Percentiles rank a stretch among this genome's conserved stretches.
Conservation (phyloP, 768 basidiomycete genomes). For the Termitomyces sp. region DNA sequence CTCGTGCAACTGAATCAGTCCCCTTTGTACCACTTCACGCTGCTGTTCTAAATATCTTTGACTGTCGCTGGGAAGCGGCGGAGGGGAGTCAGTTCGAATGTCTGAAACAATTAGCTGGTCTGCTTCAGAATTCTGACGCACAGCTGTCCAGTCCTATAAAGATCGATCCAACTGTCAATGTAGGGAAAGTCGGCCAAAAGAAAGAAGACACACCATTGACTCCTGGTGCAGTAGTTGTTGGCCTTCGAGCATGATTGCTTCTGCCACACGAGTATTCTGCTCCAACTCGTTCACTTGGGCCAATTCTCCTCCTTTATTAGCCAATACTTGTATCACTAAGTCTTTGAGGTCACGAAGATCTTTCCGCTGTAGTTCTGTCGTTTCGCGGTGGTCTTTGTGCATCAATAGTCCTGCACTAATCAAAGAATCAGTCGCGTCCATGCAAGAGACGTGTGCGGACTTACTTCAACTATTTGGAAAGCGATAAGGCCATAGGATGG, state of each 20-base stretch:
- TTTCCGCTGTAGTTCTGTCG: conserved; percentile 21
- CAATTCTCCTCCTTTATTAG: conserved; percentile 29
- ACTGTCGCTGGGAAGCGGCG: conserved; percentile 20
- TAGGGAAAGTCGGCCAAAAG: background rate
- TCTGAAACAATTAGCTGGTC: conserved; percentile 5
- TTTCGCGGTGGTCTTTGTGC: conserved; percentile 26
- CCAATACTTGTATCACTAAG: conserved; percentile 36
- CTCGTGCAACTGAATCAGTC: conserved; percentile 43
- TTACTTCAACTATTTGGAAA: conserved; percentile 20
- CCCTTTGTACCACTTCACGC: conserved; percentile 40
- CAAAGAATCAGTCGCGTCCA: background rate
- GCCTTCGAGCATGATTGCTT: conserved; percentile 48
- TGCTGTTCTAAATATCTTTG: conserved; percentile 40
- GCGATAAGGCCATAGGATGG: background rate
- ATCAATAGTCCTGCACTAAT: conserved; percentile 25
- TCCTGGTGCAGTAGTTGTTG: conserved; percentile 36
- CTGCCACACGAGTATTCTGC: conserved; percentile 33
- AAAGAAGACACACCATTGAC: background rate
- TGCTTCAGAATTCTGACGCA: conserved; percentile 17
- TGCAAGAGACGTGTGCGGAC: background rate
- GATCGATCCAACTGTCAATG: background rate
- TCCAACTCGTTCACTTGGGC: conserved; percentile 33
- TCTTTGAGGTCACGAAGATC: conserved; percentile 33
- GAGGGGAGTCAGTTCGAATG: conserved; percentile 17
- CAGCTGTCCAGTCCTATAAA: conserved; percentile 25